Base-by-base conservation (phyloP, 2,329 filamentous ascomycete genomes). In the Trichophyton rubrum region DNA sequence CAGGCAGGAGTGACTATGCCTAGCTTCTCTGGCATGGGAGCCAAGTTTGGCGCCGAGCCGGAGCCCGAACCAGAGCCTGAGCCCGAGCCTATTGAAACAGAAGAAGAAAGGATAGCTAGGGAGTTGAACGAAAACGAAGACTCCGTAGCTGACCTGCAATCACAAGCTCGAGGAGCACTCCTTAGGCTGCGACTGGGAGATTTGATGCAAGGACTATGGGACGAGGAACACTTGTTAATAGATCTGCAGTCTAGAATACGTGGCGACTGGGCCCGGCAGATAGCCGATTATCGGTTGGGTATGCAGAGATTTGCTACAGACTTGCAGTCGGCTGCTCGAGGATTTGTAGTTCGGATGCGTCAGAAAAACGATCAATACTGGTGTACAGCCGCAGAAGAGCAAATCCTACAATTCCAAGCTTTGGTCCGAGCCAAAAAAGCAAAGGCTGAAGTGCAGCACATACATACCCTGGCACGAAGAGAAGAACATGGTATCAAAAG, bases 11-110 rank as follows among this genome's bases (percentile, higher is more conserved):
- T 92, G 65, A 95, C 84, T 69, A 96, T 99, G 90, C 93, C 93
- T 43, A 96, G 90, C 77, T 99, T 99, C 77, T 90, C 90, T 60
- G 95, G 91, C 62, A 97, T 99, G 88, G 87, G 91, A 58, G 92
- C 90, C 64, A 92, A 93, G 69, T 96, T 99, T 78, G 90, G 90
- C 41, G 87, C 92, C 4, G 90, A 95, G 68, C 84, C 86, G 1
- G 81, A 87, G 60, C 88, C 87, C 0, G 86, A 90, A 67, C 51
- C 51, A 27, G 86, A 90, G 68, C 87, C 87, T 0, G 85, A 88
- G 70, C 81, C 81, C 0, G 82, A 85, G 66, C 85, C 85, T 1
- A 78, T 84, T 2, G 93, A 97, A 69, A 90, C 89, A 0, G 92
- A 97, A 67, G 89, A 97, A 68, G 90, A 97, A 68, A 81, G 90